These are phyloP conservation scores for Eucalyptus rudis DNA, from an alignment of 345 rosid species.

Conservation along the genomic window DNA sequence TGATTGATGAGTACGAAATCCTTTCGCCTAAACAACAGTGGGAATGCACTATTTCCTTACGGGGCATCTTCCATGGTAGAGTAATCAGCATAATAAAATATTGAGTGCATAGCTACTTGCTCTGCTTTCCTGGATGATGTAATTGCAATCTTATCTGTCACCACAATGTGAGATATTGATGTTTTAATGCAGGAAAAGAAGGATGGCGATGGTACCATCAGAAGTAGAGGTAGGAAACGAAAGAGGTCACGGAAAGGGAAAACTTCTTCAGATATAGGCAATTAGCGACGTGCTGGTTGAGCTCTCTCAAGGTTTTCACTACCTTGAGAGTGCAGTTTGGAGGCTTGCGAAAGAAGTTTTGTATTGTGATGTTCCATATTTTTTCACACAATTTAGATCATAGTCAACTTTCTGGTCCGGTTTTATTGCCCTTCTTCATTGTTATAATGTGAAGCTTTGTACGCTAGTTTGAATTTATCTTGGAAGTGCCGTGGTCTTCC, in stretches of 20 bases:
- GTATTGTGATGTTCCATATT: not conserved
- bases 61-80: not conserved
- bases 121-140: not conserved
- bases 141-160: not conserved
- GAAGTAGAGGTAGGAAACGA: constrained; percentile 28
- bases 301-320: not conserved
- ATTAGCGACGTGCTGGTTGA: not conserved
- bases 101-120: not conserved
- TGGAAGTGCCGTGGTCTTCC: not conserved
- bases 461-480: not conserved
- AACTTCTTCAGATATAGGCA: not conserved
- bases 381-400: not conserved
- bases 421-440: not conserved
- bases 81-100: not conserved
- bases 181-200: constrained; percentile 20
- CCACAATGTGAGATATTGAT: not conserved
- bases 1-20: not conserved
- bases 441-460: not conserved
- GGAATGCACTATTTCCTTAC: not conserved
- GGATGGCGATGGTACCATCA: not conserved
- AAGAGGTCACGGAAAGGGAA: constrained; percentile 24
- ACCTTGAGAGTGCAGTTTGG: not conserved
- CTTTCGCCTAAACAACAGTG: not conserved
- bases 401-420: not conserved
- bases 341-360: not conserved